Conservation (phyloP, 306 rosid species). For the Crotalaria pallida region DNA sequence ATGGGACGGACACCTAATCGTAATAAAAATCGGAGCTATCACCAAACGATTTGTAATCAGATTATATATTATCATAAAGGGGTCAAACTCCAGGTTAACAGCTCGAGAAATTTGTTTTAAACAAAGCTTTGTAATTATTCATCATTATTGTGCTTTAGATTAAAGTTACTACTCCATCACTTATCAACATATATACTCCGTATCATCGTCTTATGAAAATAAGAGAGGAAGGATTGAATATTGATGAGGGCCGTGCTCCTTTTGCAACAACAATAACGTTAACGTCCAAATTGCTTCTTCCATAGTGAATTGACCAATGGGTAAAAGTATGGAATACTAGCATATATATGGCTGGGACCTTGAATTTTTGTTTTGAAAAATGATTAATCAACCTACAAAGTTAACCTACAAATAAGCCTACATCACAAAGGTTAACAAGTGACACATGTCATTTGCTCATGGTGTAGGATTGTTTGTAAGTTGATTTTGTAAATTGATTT, state of each 20-base stretch:
- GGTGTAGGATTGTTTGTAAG: no score
- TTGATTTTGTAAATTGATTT: no score
- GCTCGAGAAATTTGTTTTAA: slow-evolving; percentile 52
- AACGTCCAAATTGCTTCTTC: not conserved
- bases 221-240: not conserved
- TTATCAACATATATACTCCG: not conserved
- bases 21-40: slow-evolving; percentile 1
- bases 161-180: not conserved
- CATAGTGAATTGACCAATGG: not conserved
- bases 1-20: slow-evolving; percentile 19
- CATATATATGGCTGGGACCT: no score
- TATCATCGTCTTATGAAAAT: not conserved
- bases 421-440: no score
- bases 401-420: no score
- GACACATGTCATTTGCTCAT: no score
- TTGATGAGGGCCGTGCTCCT: slow-evolving; percentile 1
- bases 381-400: no score
- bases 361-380: no score
- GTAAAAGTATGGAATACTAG: not conserved
- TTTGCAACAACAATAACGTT: not conserved
- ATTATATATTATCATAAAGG: slow-evolving; percentile 30
- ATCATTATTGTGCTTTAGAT: slow-evolving; percentile 5
- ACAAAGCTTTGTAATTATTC: slow-evolving; percentile 28
- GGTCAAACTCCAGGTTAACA: slow-evolving; percentile 45
- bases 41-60: slow-evolving; percentile 14